Base-by-base conservation (phyloP, 2,329 filamentous ascomycete genomes). In the Hypoxylon sp. region DNA sequence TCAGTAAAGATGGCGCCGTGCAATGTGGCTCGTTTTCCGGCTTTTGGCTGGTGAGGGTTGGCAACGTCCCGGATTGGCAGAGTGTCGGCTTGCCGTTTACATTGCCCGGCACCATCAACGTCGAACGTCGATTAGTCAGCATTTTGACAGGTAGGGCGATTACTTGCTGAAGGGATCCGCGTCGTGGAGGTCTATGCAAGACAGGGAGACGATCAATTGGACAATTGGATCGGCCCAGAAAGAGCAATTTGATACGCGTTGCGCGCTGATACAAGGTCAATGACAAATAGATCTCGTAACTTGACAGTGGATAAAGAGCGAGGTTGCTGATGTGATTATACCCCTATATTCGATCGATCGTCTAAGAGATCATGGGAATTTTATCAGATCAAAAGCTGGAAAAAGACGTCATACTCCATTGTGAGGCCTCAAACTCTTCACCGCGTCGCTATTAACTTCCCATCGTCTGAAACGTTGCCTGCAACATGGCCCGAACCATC, bases 101-200 rank as follows among this genome's bases (percentile, higher is more conserved):
- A 41, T 41, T 60, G 48, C 60, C 28, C 19, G 65, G 58, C 14
- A 69, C 57, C 59, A 73, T 68, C 23, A 74, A 59, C 25, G 67
- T 74, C 3, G 72, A 68, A 45, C 71, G 72, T 7, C 72, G 71
- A 46, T 73, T 74, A 50, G 65, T 70, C 30, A 74, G 63, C 72
- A 72, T 74, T 52, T 73, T 68, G 64, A 34, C 9, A 17, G 61
- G 32, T 59, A 19, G 48, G 19, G 17, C 21, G 14, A 14, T 41
- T 50, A 23, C 25, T 38, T 25, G 10, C 19, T 6, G 43, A 52
- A 14, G 30, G 4, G 21, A 10, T n/a, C 10, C 23, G 41, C 23
- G 28, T 58, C 21, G 55, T 48, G 9, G 14, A 28, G 25, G n/a
- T 36, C 6, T 49, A 49, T 50, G n/a, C 43, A 19, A 28, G 19